Conservation (phyloP, 2,329 filamentous ascomycete species). For the Beauveria australis region DNA sequence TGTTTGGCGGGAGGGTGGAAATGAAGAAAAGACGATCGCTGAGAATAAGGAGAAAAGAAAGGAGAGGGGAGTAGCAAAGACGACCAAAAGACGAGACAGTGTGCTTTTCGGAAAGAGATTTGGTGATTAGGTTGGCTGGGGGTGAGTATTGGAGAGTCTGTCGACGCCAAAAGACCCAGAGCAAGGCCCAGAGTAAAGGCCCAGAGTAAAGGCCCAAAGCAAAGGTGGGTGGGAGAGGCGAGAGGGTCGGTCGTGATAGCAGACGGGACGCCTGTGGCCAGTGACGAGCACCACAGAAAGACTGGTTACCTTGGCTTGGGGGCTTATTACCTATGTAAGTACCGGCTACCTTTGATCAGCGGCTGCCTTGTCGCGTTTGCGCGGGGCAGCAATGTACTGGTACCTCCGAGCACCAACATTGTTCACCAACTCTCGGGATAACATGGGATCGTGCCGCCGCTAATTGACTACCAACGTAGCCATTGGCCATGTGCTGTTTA, state of each 20-base stretch:
- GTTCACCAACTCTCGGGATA: too few species aligned
- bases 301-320: neutral
- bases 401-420: too few species aligned
- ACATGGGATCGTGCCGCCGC: too few species aligned
- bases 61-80: neutral
- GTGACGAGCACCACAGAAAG: neutral
- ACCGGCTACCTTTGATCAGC: neutral
- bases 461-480: too few species aligned
- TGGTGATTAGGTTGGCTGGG: slow-evolving; percentile 2
- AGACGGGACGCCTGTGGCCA: neutral
- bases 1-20: neutral
- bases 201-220: neutral
- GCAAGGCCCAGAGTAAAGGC: neutral
- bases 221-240: neutral
- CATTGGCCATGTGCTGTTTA: too few species aligned
- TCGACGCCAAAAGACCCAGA: neutral
- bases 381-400: too few species aligned
- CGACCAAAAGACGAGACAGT: neutral
- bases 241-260: neutral
- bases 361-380: neutral
- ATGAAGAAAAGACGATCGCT: neutral
- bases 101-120: slow-evolving; percentile 6
- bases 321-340: neutral
- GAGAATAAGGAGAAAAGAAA: neutral
- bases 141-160: neutral